Evolutionary conservation across 2,329 filamentous ascomycete species (phyloP).

Genomic region (Annulohypoxylon truncatum): DNA sequence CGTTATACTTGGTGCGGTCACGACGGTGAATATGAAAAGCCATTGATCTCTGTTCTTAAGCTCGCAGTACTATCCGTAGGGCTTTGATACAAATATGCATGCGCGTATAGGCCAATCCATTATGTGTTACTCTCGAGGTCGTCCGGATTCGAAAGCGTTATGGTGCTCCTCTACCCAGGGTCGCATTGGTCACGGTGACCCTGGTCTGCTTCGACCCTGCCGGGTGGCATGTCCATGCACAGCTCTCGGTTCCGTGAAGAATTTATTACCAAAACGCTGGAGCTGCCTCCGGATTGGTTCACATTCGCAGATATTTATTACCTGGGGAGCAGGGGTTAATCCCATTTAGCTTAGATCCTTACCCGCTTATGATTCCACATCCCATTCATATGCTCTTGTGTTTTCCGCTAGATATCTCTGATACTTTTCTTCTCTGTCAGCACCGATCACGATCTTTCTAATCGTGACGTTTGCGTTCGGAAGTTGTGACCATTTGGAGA

Average conservation of each 20-base stretch:
- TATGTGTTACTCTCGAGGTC: background rate
- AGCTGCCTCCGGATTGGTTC: constrained; percentile 17
- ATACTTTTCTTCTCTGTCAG: constrained; percentile 23
- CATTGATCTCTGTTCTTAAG: background rate
- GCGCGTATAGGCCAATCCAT: background rate
- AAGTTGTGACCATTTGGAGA: background rate
- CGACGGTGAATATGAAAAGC: background rate
- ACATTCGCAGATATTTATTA: constrained; percentile 19
- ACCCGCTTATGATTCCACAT: constrained; percentile 29
- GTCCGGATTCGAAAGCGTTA: background rate
- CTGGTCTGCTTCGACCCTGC: constrained; percentile 30
- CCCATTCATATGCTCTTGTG: constrained; percentile 29
- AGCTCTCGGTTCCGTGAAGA: constrained; percentile 15
- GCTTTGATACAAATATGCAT: background rate
- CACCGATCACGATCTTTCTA: constrained; percentile 20
- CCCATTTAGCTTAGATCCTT: constrained; percentile 21
- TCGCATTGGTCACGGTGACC: constrained; percentile 32
- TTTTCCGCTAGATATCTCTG: constrained; percentile 14
- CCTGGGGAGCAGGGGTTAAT: constrained; percentile 19
- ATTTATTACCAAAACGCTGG: constrained; percentile 19
- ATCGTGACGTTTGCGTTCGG: constrained; percentile 15
- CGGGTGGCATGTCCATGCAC: constrained; percentile 11
- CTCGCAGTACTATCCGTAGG: background rate
- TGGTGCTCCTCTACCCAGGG: constrained; percentile 7
- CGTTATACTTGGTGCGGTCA: background rate